These are phyloP conservation scores for Orychophragmus violaceus DNA, from an alignment of 345 rosid species.

Conservation along the genomic window DNA sequence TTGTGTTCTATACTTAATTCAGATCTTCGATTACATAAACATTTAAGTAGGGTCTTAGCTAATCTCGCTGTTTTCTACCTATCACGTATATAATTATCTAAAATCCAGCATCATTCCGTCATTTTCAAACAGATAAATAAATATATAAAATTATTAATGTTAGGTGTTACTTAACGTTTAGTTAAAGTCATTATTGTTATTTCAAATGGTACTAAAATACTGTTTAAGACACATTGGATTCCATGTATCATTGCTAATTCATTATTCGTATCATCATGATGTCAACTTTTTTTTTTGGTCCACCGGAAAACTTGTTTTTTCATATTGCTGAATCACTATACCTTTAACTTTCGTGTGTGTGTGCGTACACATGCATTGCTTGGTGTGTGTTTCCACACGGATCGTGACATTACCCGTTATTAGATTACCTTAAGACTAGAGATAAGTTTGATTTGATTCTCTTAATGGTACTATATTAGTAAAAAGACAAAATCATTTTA, in stretches of 20 bases:
- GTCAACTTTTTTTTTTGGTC: conserved; percentile 23
- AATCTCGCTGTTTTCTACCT: neutral
- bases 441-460: neutral
- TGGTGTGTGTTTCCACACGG: conserved; percentile 6
- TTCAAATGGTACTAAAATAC: conserved; percentile 6
- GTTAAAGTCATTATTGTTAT: neutral
- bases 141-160: neutral
- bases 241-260: conserved; percentile 11
- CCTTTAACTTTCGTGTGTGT: neutral
- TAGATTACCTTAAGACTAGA: neutral
- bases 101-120: neutral
- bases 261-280: conserved; percentile 21
- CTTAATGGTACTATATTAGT: neutral
- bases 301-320: conserved; percentile 15
- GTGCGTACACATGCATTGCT: neutral
- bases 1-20: neutral
- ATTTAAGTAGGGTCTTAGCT: neutral
- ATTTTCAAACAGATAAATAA: neutral
- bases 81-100: neutral
- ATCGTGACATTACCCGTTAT: neutral
- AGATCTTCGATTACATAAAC: conserved; percentile 20
- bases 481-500: neutral
- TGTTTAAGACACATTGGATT: conserved; percentile 24
- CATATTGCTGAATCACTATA: neutral
- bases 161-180: neutral